These are phyloP conservation scores for Phytophthora ramorum DNA, from an alignment of 352 stramenopile genomes.

Conservation along the genomic window DNA sequence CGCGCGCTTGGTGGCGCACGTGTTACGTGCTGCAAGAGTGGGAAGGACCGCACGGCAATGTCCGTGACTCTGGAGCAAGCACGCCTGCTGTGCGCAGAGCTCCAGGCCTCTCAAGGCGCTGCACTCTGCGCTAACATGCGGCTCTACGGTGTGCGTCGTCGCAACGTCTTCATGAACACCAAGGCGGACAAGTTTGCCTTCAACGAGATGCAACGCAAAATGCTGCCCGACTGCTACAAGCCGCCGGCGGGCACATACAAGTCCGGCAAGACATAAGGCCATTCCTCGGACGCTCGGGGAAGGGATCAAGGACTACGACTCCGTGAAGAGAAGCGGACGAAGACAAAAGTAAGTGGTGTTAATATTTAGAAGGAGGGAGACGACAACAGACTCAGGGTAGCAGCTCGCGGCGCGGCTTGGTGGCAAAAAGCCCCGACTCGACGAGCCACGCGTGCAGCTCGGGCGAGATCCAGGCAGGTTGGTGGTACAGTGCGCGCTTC, in stretches of 20 bases:
- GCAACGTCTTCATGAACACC: slow-evolving; percentile 89
- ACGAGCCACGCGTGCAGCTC: slow-evolving; percentile 63
- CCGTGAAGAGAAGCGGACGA: slow-evolving; percentile 32
- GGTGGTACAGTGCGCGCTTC: slow-evolving; percentile 45
- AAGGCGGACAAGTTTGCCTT: slow-evolving; percentile 88
- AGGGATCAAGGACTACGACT: slow-evolving; percentile 28
- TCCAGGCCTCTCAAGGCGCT: slow-evolving; percentile 63
- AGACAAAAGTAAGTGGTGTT: slow-evolving; percentile 29
- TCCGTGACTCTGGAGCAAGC: slow-evolving; percentile 95
- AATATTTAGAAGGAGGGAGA: slow-evolving; percentile 36
- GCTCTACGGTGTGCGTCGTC: slow-evolving; percentile 72
- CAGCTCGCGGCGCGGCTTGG: slow-evolving; percentile 31
- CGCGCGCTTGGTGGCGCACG: slow-evolving; percentile 89
- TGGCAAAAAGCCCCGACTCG: slow-evolving; percentile 55
- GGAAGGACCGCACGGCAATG: slow-evolving; percentile 98
- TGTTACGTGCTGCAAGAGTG: slow-evolving; percentile 97
- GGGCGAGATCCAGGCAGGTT: slow-evolving; percentile 67
- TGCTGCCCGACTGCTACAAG: slow-evolving; percentile 89
- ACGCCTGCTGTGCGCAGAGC: slow-evolving; percentile 61
- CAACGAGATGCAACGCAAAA: slow-evolving; percentile 88
- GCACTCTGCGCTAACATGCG: slow-evolving; percentile 78
- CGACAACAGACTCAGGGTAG: slow-evolving; percentile 9
- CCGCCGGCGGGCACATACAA: slow-evolving; percentile 85
- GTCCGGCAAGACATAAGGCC: slow-evolving; percentile 72
- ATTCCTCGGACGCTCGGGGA: slow-evolving; percentile 7